Conservation (phyloP, 345 rosid species). For the Euphorbia tirucalli region DNA sequence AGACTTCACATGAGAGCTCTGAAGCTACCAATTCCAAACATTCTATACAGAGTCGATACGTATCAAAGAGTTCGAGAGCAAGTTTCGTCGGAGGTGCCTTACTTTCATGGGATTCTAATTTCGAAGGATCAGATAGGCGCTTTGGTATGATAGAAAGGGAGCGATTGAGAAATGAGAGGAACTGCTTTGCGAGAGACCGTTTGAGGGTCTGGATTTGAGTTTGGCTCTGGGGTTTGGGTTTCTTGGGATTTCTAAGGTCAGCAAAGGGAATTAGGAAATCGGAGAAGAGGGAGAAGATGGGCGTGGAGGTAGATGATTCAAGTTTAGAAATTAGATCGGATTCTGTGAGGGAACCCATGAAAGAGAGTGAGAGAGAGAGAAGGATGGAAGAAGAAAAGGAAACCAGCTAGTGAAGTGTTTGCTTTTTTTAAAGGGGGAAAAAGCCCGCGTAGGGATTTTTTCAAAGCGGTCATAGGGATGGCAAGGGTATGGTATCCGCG, state of each 20-base stretch:
- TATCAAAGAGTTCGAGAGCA: slow-evolving; percentile 40
- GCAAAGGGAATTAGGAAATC: slow-evolving; percentile 57
- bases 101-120: slow-evolving; percentile 1
- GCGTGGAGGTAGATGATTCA: slow-evolving; percentile 37
- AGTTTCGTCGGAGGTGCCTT: slow-evolving; percentile 2
- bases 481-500: no score
- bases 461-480: no score
- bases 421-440: background rate
- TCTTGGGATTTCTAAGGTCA: slow-evolving; percentile 26
- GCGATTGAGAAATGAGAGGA: slow-evolving; percentile 70
- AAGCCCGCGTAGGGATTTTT: slow-evolving; percentile 1
- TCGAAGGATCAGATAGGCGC: slow-evolving; percentile 47
- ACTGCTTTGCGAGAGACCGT: slow-evolving; percentile 71
- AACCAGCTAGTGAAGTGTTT: background rate
- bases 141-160: slow-evolving; percentile 66
- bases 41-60: slow-evolving; percentile 57
- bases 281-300: slow-evolving; percentile 48
- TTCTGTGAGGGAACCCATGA: slow-evolving; percentile 53
- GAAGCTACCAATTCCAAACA: slow-evolving; percentile 63
- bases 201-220: slow-evolving; percentile 31
- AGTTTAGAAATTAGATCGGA: slow-evolving; percentile 43
- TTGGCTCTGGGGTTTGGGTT: slow-evolving; percentile 13
- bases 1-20: slow-evolving; percentile 65
- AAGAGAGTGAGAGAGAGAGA: background rate
- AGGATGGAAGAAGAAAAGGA: background rate